Base-by-base conservation (phyloP, 139 green algal species). In the Tetradesmus lagerheimii region DNA sequence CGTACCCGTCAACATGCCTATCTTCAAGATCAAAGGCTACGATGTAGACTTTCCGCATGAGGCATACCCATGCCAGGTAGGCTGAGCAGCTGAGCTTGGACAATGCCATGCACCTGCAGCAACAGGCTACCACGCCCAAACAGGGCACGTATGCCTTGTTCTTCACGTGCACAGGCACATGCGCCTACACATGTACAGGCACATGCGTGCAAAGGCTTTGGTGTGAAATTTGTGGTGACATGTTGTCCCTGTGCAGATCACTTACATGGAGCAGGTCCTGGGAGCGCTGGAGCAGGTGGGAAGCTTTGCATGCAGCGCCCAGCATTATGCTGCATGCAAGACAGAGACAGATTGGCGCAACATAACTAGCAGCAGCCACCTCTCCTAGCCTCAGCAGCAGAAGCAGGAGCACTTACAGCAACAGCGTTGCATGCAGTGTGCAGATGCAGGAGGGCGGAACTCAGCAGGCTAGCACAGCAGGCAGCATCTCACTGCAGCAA, bases 261-360 rank as follows among this genome's bases (percentile, higher is more conserved):
- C 94, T 31, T 99, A 99, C 92, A 99, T 99, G 97, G 91, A 90
- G 12, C 92, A 91, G 8, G 97, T 99, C n/a, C 96, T 99, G n/a
- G 79, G 93, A 37, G 98, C 97, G 1, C 92, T 99, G 45, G 91
- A 98, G 41, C 90, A 96, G 94, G 96, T 97, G 87, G 35, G 90
- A 5, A 34, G 53, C 29, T 31, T 5, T 83, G 67, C 38, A 37
- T n/a, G 5, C 2, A 31, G 62, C 4, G 25, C 8, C 41, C 16
- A n/a, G n/a, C n/a, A n/a, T n/a, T n/a, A 43, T 39, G 64, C 67
- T 4, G n/a, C 79, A 47, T 88, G 62, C 37, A 27, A 2, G 6
- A 34, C 23, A 37, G n/a, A 81, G 29, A n/a, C 20, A 29, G 50
- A 8, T 29, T 5, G 27, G 25, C 31, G 27, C 20, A 45, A 57